A percentile compares a stretch with the other conserved stretches of the same genome.
These are phyloP conservation scores for Aspergillus tanneri DNA, from an alignment of 2,329 filamentous ascomycete genomes.

Conservation along the genomic window DNA sequence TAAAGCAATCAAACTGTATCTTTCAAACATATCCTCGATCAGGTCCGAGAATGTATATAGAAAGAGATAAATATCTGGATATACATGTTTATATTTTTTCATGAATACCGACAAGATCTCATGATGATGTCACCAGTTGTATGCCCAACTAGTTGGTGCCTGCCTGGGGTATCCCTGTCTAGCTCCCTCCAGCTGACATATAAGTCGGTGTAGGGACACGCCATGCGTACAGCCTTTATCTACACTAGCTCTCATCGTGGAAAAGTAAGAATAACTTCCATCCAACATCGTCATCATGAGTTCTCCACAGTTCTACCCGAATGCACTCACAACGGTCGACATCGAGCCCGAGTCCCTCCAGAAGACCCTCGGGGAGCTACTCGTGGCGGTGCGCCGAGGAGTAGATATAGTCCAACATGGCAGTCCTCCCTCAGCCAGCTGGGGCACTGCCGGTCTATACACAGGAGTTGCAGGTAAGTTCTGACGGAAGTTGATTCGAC, in stretches of 20 bases:
- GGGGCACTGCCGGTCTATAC: slow-evolving; percentile 32
- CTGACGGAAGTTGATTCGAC: not conserved
- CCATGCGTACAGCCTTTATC: not conserved
- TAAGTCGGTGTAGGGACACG: too few species aligned
- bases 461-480: slow-evolving; percentile 33
- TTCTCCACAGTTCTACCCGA: slow-evolving; percentile 28
- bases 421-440: slow-evolving; percentile 23
- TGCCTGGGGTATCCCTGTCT: not conserved
- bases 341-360: slow-evolving; percentile 20
- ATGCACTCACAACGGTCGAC: slow-evolving; percentile 24
- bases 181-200: too few species aligned
- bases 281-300: not conserved
- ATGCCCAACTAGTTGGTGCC: not conserved
- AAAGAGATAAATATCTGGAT: too few species aligned
- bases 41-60: too few species aligned
- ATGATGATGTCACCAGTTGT: not conserved
- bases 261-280: not conserved
- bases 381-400: slow-evolving; percentile 29
- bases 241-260: not conserved
- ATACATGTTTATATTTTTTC: too few species aligned
- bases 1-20: too few species aligned
- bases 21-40: too few species aligned
- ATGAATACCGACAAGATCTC: too few species aligned
- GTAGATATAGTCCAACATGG: slow-evolving; percentile 27
- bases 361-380: slow-evolving; percentile 29